Conservation (phyloP, 306 rosid species). For the Arachis stenosperma region DNA sequence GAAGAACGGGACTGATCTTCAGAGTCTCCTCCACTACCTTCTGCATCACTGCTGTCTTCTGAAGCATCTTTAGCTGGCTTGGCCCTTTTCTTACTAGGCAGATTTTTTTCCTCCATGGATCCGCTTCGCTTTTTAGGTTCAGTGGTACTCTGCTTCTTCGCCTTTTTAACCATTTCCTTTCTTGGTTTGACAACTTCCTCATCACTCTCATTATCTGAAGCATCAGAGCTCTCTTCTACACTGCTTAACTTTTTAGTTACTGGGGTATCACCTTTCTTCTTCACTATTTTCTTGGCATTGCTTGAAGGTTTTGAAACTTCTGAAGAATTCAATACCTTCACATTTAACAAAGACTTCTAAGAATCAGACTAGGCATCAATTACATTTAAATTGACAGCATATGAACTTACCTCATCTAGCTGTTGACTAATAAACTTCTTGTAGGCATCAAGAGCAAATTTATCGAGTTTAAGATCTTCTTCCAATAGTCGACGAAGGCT, state of each 20-base stretch:
- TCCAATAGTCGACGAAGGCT: slow-evolving; percentile 90
- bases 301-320: slow-evolving; percentile 48
- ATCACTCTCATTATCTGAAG: slow-evolving; percentile 51
- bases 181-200: slow-evolving; percentile 68
- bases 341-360: slow-evolving; percentile 32
- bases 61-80: slow-evolving; percentile 52
- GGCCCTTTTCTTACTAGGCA: slow-evolving; percentile 64
- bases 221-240: slow-evolving; percentile 57
- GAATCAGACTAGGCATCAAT: slow-evolving; percentile 21
- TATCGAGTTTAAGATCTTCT: slow-evolving; percentile 78
- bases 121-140: slow-evolving; percentile 66
- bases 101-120: slow-evolving; percentile 46
- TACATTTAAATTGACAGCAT: slow-evolving; percentile 8
- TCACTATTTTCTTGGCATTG: slow-evolving; percentile 57
- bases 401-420: slow-evolving; percentile 69
- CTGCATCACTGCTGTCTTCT: slow-evolving; percentile 59
- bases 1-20: slow-evolving; percentile 77
- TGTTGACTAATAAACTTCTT: slow-evolving; percentile 78
- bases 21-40: slow-evolving; percentile 61
- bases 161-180: slow-evolving; percentile 58
- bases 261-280: slow-evolving; percentile 56
- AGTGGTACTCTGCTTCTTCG: slow-evolving; percentile 53
- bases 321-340: slow-evolving; percentile 59
- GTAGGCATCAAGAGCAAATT: slow-evolving; percentile 63
- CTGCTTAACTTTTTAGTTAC: slow-evolving; percentile 56